phyloP scores from a whole-genome alignment of 148 eudicot species.

The Diospyros lotus region DNA sequence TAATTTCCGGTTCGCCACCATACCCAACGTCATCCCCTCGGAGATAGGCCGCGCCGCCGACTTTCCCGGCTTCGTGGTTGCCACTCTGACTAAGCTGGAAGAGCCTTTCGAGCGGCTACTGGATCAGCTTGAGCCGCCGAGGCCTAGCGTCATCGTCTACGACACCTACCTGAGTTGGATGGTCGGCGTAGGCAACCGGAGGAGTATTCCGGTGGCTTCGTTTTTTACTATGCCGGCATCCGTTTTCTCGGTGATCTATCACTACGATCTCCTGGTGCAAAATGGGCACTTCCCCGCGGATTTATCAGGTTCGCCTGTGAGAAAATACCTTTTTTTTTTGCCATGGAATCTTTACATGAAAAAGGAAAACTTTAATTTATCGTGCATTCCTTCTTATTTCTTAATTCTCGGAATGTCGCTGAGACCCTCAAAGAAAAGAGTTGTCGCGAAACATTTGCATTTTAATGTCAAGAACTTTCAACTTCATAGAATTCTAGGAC shows the following conservation, averaged over 20 bases:
- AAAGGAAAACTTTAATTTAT: background rate
- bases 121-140: conserved; percentile 15
- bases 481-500: too few species aligned
- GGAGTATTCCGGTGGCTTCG: conserved; percentile 17
- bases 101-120: conserved; percentile 23
- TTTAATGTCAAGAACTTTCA: too few species aligned
- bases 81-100: conserved; percentile 16
- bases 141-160: conserved; percentile 8
- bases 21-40: conserved; percentile 27
- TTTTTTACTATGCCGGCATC: background rate
- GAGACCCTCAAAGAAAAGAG: too few species aligned
- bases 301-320: conserved; percentile 7
- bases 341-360: background rate
- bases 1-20: conserved; percentile 12
- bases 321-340: background rate
- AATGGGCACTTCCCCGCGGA: conserved; percentile 11
- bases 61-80: conserved; percentile 13
- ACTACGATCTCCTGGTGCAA: conserved; percentile 13
- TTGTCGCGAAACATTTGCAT: too few species aligned
- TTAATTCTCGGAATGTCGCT: too few species aligned
- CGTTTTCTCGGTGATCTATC: background rate
- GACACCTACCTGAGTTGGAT: conserved; percentile 4
- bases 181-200: conserved; percentile 11
- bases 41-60: conserved; percentile 20
- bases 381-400: too few species aligned